Percentiles rank a stretch among this genome's conserved stretches.
These are phyloP conservation scores for Funneliformis caledonium DNA, from an alignment of 371 early-diverging fungal species.

Conservation along the genomic window DNA sequence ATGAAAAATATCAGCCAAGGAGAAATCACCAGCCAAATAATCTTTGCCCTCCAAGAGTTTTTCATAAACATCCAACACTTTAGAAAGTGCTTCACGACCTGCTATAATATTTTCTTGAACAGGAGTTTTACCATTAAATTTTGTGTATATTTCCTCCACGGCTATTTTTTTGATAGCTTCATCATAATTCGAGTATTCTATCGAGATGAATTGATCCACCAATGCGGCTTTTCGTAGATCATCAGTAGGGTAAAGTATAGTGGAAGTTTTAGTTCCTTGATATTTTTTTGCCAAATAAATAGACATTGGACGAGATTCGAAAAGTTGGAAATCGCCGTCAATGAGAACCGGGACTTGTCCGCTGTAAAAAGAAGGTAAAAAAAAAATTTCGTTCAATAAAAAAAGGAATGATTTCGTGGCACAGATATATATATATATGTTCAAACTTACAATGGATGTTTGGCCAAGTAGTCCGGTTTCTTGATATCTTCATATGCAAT, in stretches of 20 bases:
- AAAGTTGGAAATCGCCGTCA: slow-evolving; percentile 38
- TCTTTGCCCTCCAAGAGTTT: slow-evolving; percentile 41
- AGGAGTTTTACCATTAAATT: background rate
- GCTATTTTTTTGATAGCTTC: background rate
- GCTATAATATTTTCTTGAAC: slow-evolving; percentile 21
- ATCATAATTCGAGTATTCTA: slow-evolving; percentile 28
- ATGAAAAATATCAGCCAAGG: slow-evolving; percentile 38
- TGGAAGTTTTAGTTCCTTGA: slow-evolving; percentile 27
- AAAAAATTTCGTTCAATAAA: background rate
- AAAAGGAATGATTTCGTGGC: background rate
- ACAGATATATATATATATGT: background rate
- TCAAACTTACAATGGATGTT: slow-evolving; percentile 28
- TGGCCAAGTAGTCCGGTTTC: background rate
- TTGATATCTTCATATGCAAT: background rate
- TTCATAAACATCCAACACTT: slow-evolving; percentile 39
- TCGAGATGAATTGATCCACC: slow-evolving; percentile 40
- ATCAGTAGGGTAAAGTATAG: slow-evolving; percentile 17
- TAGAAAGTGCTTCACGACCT: background rate
- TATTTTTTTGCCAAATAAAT: slow-evolving; percentile 35
- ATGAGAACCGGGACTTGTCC: slow-evolving; percentile 41
- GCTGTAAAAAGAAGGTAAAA: background rate
- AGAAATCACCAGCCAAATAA: slow-evolving; percentile 38
- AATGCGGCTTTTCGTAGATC: slow-evolving; percentile 37
- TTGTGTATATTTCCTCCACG: background rate
- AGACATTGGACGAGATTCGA: slow-evolving; percentile 41